Base-by-base conservation (phyloP, 2,329 filamentous ascomycete genomes). In the Fusarium graminum region DNA sequence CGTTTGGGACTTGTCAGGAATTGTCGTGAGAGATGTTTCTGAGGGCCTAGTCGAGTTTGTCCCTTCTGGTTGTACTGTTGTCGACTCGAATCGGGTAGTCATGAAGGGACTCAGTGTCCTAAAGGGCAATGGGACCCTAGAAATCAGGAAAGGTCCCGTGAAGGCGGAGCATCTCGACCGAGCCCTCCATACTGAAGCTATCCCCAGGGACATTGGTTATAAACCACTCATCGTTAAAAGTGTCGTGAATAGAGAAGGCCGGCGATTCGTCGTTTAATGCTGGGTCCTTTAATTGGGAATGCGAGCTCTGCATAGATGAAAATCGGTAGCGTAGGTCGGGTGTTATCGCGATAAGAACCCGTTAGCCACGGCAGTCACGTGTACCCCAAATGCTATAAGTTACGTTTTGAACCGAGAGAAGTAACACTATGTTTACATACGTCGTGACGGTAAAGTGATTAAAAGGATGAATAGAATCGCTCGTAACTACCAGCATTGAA, bases 201-300 rank as follows among this genome's bases (percentile, higher is more conserved):
- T 78, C 77, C 80, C 79, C 74, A 80, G 75, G 75, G 76, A 80
- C 81, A 83, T 83, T 78, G 71, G 74, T 78, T 78, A 82, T 80
- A 70, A 75, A 57, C 55, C 70, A 72, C 58, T 66, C 80, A 82
- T 82, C 46, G 64, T 77, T 61, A 58, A 52, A 41, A 34, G 16
- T 12, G 56, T 41, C 38, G 43, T 59, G 14, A 45, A 59, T 16
- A 52, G 42, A 19, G 50, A 49, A 45, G 26, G 50, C 59, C 52
- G 47, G 51, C 43, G 53, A 36, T 57, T 59, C 13, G 56, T 67
- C 45, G 45, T 32, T 52, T 52, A 47, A 28, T 59, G 54, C 59
- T 54, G 38, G 55, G 41, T 60, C 51, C 36, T 68, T 43, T 38
- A 34, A 43, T 39, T 40, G 51, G 36, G 39, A 49, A 10, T n/a